Evolutionary conservation across 257 asterid species (phyloP), one percentile per base, ranked within the genome.

Genomic region (Solanum ossicruentum): DNA sequence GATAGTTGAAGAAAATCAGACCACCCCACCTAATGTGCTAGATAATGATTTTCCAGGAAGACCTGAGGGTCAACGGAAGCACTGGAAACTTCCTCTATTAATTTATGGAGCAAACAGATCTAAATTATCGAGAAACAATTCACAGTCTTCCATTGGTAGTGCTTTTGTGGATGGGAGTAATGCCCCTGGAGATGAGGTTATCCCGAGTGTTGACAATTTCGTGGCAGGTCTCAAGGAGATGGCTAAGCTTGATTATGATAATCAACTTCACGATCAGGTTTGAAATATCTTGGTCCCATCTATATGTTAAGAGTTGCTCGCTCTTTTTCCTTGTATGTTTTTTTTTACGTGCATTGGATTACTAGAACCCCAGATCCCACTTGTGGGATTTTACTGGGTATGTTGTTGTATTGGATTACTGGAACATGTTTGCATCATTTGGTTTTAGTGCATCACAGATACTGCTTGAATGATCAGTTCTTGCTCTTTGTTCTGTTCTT

Each of bases 171-270:
- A 95, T 82, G 98, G 90, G 83, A 89, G 84, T 72, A 85, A 81
- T 75, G 72, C 66, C 36, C 84, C 89, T n/a, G 95, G 92, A 87
- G 98, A 95, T 82, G 98, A 92, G 88, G 96, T 92, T 85, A 93
- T 97, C 86, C 98, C 98, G 20, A 95, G 98, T 86, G 95, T 97
- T 67, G 96, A 95, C 83, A 91, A 98, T 70, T 97, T 95, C 86
- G 97, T 97, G 55, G 98, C 98, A n/a, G 99, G 98, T 70, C 93
- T 97, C 78, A 92, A 88, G 91, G 98, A 95, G 88, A 93, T 95
- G 98, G 98, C 98, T 12, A 92, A 92, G 90, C 93, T 86, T 84
- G 97, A 95, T 84, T 91, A 82, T 88, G 94, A 88, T 72, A 55
- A 85, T 70, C 91, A 89, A 84, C 70, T 85, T 78, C 85, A 80